Evolutionary conservation across 192 early-diverging fungal genomes (phyloP).

Genomic region (Martensiomyces pterosporus): DNA sequence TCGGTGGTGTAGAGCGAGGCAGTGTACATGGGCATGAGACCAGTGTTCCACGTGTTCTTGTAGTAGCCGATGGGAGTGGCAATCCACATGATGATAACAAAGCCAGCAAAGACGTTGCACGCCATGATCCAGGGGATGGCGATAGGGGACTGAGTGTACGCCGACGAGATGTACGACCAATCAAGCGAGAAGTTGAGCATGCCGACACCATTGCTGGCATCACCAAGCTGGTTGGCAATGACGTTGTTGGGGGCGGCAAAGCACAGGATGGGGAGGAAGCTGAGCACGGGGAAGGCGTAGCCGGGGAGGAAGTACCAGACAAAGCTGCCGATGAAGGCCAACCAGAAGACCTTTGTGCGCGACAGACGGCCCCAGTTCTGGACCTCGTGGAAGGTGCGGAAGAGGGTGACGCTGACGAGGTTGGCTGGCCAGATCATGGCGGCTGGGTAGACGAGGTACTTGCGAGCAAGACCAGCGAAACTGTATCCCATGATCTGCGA

Average conservation of each 20-base stretch:
- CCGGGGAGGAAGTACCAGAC: slow-evolving; percentile 61
- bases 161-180: slow-evolving; percentile 64
- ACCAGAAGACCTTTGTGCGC: slow-evolving; percentile 53
- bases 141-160: slow-evolving; percentile 59
- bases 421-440: slow-evolving; percentile 86
- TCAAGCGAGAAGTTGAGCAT: slow-evolving; percentile 69
- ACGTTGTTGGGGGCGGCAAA: slow-evolving; percentile 44
- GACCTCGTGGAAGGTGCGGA: slow-evolving; percentile 70
- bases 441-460: slow-evolving; percentile 80
- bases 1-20: slow-evolving; percentile 57
- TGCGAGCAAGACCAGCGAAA: slow-evolving; percentile 67
- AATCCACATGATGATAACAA: slow-evolving; percentile 73
- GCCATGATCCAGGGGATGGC: slow-evolving; percentile 70
- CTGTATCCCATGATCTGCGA: slow-evolving; percentile 67
- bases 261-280: slow-evolving; percentile 64
- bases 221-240: slow-evolving; percentile 49
- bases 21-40: slow-evolving; percentile 59
- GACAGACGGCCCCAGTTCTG: slow-evolving; percentile 50
- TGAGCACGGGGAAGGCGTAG: slow-evolving; percentile 63
- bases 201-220: slow-evolving; percentile 58
- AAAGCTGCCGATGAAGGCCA: slow-evolving; percentile 45
- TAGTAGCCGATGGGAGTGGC: slow-evolving; percentile 70
- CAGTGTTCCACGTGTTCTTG: slow-evolving; percentile 58
- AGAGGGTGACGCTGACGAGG: slow-evolving; percentile 71
- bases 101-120: slow-evolving; percentile 68